Evolutionary conservation across 345 rosid species (phyloP), one percentile per base, ranked within the genome.

Genomic region (Gynandropsis gynandra): DNA sequence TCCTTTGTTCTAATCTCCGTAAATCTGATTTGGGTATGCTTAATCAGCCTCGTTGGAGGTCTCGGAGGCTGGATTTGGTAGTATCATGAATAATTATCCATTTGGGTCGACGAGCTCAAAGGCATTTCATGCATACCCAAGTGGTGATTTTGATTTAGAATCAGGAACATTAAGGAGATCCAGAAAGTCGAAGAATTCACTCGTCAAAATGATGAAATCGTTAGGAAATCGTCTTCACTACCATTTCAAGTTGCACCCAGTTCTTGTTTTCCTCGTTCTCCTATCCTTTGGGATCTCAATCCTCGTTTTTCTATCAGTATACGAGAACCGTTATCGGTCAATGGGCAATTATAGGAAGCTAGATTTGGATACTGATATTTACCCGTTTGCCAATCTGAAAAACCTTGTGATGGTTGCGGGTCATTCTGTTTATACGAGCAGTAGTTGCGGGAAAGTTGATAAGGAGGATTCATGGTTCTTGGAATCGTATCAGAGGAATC

Each of bases 381-480:
- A 85, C 48, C 96, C 98, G 0, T 87, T 79, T 51, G 55, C 80
- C 0, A 70, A 74, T 41, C 81, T 85, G 42, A 73, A 52, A 61
- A 92, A 85, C 72, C 95, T 92, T 27, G 88, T 92, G 53, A 92
- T 87, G 95, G 96, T 92, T 4, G 96, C 98, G 49, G 95, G 96
- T n/a, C 98, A 92, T 67, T 87, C 96, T 6, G 77, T 92, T 40
- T 92, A 92, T 52, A 77, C 93, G 0, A 82, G 96, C 62, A 77
- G 78, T 58, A 63, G 73, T 52, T 87, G 96, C 46, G 98, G 76
- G 39, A 82, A 74, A 46, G 68, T 69, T 11, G 98, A 92, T 54
- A 71, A 76, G 58, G 98, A 92, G 75, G 84, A 79, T 45, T 87
- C 93, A 33, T 92, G 98, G 98, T 76, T 82, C 77, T 71, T 92